Base-by-base conservation (phyloP, 495 filamentous ascomycete genomes). In the Penicillium ucsense region DNA sequence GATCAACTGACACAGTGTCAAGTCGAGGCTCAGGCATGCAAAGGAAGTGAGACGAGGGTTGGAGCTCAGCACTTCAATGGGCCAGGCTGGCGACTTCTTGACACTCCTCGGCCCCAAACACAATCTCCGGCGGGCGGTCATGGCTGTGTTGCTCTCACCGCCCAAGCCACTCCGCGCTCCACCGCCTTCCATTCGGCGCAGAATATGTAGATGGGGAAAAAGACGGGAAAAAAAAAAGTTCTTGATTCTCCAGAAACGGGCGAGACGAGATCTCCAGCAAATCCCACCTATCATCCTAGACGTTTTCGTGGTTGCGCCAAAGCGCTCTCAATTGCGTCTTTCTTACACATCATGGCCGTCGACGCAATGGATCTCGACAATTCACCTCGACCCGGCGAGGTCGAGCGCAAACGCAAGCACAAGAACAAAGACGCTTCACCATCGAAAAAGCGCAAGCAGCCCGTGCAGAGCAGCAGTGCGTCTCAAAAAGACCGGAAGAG, bases 331-430 rank as follows among this genome's bases (percentile, higher is more conserved):
- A 55, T 61, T 59, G 46, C 49, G 45, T 48, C 31, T 20, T 20
- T 20, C 20, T 20, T 20, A 20, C 20, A 20, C 50, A 66, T 41
- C 45, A 73, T 72, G 68, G 64, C 68, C 32, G 47, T 63, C 48
- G 67, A 72, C 48, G 61, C 62, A 56, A 73, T 73, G 70, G 67
- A 73, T 8, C 57, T 71, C 42, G 68, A 73, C 46, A 57, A 50
- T 4, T 51, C 60, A 5, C 56, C 57, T 12, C 36, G 52, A 31
- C 41, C 40, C 38, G 41, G 41, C 12, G 52, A 53, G 6, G 46
- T 52, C 44, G 56, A 73, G 46, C 69, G 67, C 47, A 75, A 83
- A 49, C 71, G 73, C 51, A 82, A 80, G 56, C 64, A 72, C 60
- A 71, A 76, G 47, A 65, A 68, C 49, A 67, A 72, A 46, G 67